A percentile compares a stretch with the other conserved stretches of the same genome.
Evolutionary conservation across 768 basidiomycete species (phyloP).

Genomic region (Lentinula aciculospora): DNA sequence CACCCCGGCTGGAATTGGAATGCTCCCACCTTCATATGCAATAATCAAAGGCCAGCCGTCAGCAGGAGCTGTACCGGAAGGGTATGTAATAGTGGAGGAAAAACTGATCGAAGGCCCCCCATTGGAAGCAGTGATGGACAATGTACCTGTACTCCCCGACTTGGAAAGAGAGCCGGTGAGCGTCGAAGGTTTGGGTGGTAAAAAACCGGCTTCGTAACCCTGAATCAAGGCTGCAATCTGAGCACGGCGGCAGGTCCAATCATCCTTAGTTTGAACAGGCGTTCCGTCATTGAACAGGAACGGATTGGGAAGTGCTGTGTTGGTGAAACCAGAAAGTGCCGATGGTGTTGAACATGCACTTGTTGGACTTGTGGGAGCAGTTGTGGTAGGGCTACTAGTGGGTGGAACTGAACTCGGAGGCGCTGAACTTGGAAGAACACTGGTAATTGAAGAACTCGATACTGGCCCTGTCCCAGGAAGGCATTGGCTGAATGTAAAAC

Average conservation of each 20-base stretch:
- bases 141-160: conserved; percentile 19
- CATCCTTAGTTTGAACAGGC: conserved; percentile 33
- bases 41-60: conserved; percentile 38
- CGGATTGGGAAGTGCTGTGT: conserved; percentile 44
- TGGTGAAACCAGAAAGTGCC: conserved; percentile 26
- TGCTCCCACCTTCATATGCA: conserved; percentile 38
- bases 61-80: conserved; percentile 37
- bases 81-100: conserved; percentile 37
- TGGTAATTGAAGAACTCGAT: conserved; percentile 9
- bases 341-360: conserved; percentile 9
- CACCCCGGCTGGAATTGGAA: conserved; percentile 30
- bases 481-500: conserved; percentile 19
- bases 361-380: background rate
- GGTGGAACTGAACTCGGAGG: background rate
- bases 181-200: conserved; percentile 40
- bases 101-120: conserved; percentile 44
- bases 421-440: conserved; percentile 1
- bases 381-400: conserved; percentile 1
- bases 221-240: conserved; percentile 47
- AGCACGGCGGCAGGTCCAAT: conserved; percentile 46
- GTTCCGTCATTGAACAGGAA: conserved; percentile 46
- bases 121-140: conserved; percentile 44
- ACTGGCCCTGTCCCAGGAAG: conserved; percentile 20
- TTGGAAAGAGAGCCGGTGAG: conserved; percentile 39
- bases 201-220: conserved; percentile 45